phyloP scores from a whole-genome alignment of 108 stramenopile genomes.

The Cyclotella atomus region DNA sequence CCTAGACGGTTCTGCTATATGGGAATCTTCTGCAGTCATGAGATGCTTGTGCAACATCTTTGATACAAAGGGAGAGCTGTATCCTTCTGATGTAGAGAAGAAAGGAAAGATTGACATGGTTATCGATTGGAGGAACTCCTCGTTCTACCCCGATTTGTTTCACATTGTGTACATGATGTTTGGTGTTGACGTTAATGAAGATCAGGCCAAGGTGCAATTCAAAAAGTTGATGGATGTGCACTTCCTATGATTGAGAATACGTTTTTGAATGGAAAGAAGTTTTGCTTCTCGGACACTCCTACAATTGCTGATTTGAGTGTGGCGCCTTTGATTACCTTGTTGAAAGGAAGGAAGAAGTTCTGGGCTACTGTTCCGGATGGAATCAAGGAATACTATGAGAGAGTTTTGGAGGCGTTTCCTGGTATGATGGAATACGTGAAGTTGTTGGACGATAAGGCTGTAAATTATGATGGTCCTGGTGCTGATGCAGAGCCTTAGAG shows the following conservation, averaged over 20 bases:
- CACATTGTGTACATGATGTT: slow-evolving; percentile 46
- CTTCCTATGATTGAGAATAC: slow-evolving; percentile 31
- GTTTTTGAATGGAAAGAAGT: slow-evolving; percentile 47
- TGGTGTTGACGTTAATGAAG: slow-evolving; percentile 32
- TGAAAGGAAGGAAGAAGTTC: slow-evolving; percentile 45
- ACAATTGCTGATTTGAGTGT: slow-evolving; percentile 55
- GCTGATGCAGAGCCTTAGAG: slow-evolving; percentile 40
- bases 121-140: slow-evolving; percentile 28
- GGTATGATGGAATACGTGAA: slow-evolving; percentile 32
- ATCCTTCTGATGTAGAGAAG: slow-evolving; percentile 37
- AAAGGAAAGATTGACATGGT: slow-evolving; percentile 51
- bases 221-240: slow-evolving; percentile 23
- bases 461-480: slow-evolving; percentile 32
- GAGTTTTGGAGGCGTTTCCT: slow-evolving; percentile 39
- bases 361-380: slow-evolving; percentile 31
- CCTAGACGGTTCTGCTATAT: slow-evolving; percentile 35
- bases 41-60: slow-evolving; percentile 37
- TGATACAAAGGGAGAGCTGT: slow-evolving; percentile 35
- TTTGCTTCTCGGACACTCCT: slow-evolving; percentile 47
- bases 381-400: slow-evolving; percentile 39
- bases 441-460: slow-evolving; percentile 29
- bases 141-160: slow-evolving; percentile 28
- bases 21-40: slow-evolving; percentile 52
- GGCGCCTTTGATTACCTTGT: slow-evolving; percentile 34
- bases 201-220: slow-evolving; percentile 40